Conservation (phyloP, 2,329 filamentous ascomycete species). For the Zasmidium angulare region DNA sequence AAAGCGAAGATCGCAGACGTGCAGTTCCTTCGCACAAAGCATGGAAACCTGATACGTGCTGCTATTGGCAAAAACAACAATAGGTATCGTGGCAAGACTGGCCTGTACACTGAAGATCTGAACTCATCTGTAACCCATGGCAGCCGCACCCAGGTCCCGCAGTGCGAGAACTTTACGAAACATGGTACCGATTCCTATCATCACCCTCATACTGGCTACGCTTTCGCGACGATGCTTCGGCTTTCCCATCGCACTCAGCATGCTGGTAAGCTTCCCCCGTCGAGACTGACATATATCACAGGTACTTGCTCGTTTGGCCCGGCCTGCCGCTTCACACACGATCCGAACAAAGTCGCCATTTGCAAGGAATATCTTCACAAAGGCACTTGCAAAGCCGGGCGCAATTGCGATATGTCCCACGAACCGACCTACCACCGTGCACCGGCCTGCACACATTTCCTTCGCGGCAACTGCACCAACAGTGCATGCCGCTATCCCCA, state of each 20-base stretch:
- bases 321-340: constrained; percentile 77
- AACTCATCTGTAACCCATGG: neutral
- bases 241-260: constrained; percentile 14
- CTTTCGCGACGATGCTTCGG: constrained; percentile 3
- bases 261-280: constrained; percentile 21
- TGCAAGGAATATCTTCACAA: constrained; percentile 86
- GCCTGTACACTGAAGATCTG: neutral
- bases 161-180: constrained; percentile 37
- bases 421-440: constrained; percentile 78
- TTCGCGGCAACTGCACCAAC: constrained; percentile 87
- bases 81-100: constrained; percentile 20
- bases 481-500: constrained; percentile 84
- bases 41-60: constrained; percentile 75
- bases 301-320: constrained; percentile 84
- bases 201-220: constrained; percentile 9
- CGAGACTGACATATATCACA: constrained; percentile 42
- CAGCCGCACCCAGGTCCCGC: constrained; percentile 12
- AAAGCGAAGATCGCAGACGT: constrained; percentile 71
- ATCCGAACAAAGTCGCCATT: constrained; percentile 80
- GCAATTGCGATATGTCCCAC: constrained; percentile 87
- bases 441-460: constrained; percentile 85
- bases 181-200: constrained; percentile 30
- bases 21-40: constrained; percentile 80
- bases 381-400: constrained; percentile 72
- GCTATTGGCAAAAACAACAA: constrained; percentile 11